phyloP scores from a whole-genome alignment of 331 rosid genomes.

The Malus hybrid region DNA sequence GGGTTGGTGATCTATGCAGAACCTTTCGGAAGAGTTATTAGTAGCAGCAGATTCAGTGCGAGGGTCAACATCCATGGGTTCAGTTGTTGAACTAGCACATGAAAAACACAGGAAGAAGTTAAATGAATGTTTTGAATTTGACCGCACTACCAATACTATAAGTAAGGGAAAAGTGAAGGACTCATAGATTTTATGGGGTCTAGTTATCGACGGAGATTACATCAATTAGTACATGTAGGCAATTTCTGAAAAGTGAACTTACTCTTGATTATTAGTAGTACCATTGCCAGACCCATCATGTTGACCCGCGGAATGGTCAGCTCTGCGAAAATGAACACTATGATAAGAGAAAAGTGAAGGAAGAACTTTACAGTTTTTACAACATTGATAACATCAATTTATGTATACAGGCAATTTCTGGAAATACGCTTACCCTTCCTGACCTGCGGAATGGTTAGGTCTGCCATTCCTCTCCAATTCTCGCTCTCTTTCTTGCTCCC shows the following conservation, averaged over 20 bases:
- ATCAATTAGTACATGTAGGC: neutral
- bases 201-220: neutral
- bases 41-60: slow-evolving; percentile 38
- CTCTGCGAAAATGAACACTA: too few relatives aligned
- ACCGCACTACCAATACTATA: too few relatives aligned
- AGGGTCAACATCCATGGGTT: slow-evolving; percentile 67
- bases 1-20: neutral
- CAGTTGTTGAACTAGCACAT: slow-evolving; percentile 39
- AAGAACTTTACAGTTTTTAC: too few relatives aligned
- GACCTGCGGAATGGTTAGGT: slow-evolving; percentile 25
- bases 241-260: neutral
- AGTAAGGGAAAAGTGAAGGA: too few relatives aligned
- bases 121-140: neutral
- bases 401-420: neutral
- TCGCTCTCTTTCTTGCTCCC: slow-evolving; percentile 72
- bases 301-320: slow-evolving; percentile 7
- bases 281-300: neutral
- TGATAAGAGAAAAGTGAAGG: too few relatives aligned
- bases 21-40: slow-evolving; percentile 66
- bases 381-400: neutral
- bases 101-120: neutral
- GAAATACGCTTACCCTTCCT: neutral
- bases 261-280: neutral
- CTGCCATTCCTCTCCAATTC: slow-evolving; percentile 57
- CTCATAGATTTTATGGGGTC: too few relatives aligned